Evolutionary conservation across 2,329 filamentous ascomycete genomes (phyloP), one percentile per base, ranked within the genome.

Genomic region (Lithohypha guttulata): DNA sequence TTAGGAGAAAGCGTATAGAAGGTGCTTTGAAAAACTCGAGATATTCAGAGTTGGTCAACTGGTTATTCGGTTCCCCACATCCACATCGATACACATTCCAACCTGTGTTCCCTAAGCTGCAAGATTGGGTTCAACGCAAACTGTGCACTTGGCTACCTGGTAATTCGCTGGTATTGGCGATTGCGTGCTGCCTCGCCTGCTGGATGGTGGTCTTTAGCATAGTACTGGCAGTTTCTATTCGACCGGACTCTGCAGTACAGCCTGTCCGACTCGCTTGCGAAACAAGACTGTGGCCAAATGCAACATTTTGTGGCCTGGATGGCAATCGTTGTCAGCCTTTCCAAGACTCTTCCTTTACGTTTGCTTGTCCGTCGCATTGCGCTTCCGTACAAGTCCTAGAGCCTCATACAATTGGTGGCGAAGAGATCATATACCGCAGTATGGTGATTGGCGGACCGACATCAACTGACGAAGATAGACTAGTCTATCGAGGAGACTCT

Each of bases 301-400:
- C 29, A 8, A 44, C 39, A 4, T 26, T 39, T 21, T 77, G 73
- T 48, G 73, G 72, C 2, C 46, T 76, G 2, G 68, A 76, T 52
- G 73, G 72, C 0, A 64, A 75, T 43, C 55, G 62, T 7, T 77
- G 73, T 51, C 67, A 69, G 13, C 73, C 73, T 0, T 77, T 77
- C 49, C 62, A 66, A 25, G 68, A 73, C 30, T 58, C 59, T 11
- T 63, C 61, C 1, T 65, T 76, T 46, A 62, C 72, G 0, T 77
- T 77, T 47, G 63, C 70, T 32, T 77, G 73, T 51, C 72, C 73
- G 3, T 69, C 73, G 5, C 68, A 71, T 35, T 77, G 73, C 52
- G 64, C 64, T 37, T 62, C 63, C 30, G 61, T 64, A 2, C 63
- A 70, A 25, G 50, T 75, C 2, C 55, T 72, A 2, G 68, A 73